Base-by-base conservation (phyloP, 2,329 filamentous ascomycete genomes). In the Ceratocystis albifundus region DNA sequence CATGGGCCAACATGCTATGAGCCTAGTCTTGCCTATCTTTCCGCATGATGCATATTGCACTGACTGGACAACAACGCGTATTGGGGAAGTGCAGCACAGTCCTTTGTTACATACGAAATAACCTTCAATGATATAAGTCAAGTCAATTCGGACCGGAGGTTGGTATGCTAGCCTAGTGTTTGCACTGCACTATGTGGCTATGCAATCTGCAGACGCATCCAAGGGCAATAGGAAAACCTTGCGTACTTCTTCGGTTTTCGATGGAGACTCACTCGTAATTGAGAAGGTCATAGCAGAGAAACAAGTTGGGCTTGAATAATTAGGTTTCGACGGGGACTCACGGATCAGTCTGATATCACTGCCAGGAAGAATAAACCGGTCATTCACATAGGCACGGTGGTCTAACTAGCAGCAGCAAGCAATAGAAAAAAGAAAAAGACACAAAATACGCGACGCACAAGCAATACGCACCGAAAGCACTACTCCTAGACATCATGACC, bases 1-100 rank as follows among this genome's bases (percentile, higher is more conserved):
- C 28, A 36, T n/a, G 55, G 55, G 1, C n/a, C 55, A 32, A n/a
- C 36, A n/a, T 59, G 55, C 55, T 59, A 59, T 59, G n/a, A 59
- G 55, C 55, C 28, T 59, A n/a, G 55, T 30, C 15, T 36, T 59
- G 55, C 55, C 55, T 10, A 36, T 25, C 28, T 36, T 10, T 8
- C 15, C 32, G 25, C 55, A 59, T 59, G 30, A 41, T 59, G 55
- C 55, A 59, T 7, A 17, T 20, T 28, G 17, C 8, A 17, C 32
- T 17, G 55, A 20, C 25, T 25, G 17, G 8, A 20, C 8, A 59
- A 20, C 8, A 59, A 30, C 53, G 30, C 17, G 25, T n/a, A 30
- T 25, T n/a, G 17, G 20, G 7, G 12, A 12, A 57, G 22, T 12
- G n/a, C 25, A 25, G 15, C 32, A 10, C 28, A 32, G 53, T 17